Conservation (phyloP, 768 basidiomycete species). For the Phanerochaete sordida region DNA sequence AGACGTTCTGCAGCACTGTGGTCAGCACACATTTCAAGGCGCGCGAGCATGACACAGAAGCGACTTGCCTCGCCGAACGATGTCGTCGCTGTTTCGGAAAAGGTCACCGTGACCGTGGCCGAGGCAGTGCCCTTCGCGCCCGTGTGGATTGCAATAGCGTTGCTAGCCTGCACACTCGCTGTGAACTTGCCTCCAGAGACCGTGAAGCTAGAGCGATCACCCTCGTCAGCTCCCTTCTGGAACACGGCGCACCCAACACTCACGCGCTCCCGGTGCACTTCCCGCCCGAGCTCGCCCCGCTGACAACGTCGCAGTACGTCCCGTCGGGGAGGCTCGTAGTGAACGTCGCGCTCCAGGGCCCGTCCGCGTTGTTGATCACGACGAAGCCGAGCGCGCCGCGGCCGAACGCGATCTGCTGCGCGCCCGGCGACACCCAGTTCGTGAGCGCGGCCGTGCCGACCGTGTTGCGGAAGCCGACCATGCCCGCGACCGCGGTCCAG, state of each 20-base stretch:
- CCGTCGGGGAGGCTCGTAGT: conserved; percentile 55
- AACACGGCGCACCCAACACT: conserved; percentile 15
- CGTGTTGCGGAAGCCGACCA: conserved; percentile 58
- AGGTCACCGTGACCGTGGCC: conserved; percentile 39
- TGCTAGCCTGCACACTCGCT: conserved; percentile 46
- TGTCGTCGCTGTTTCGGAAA: conserved; percentile 54
- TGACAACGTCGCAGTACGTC: conserved; percentile 64
- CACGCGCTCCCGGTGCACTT: conserved; percentile 51
- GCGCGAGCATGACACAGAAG: too few relatives aligned
- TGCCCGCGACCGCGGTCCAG: conserved; percentile 51
- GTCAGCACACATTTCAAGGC: too few relatives aligned
- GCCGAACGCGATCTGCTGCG: conserved; percentile 64
- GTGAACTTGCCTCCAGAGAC: conserved; percentile 49
- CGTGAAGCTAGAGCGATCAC: conserved; percentile 47
- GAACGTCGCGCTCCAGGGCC: conserved; percentile 53
- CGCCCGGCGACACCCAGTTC: conserved; percentile 56
- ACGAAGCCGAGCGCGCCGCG: conserved; percentile 60
- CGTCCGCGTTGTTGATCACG: conserved; percentile 63
- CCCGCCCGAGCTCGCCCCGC: conserved; percentile 38
- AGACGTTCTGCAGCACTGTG: too few relatives aligned
- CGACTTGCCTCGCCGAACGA: conserved; percentile 56
- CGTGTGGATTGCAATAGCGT: conserved; percentile 55
- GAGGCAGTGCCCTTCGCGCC: conserved; percentile 26
- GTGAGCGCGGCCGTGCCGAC: conserved; percentile 49
- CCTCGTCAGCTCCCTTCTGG: too few relatives aligned